Percentiles rank a stretch among this genome's conserved stretches.
Conservation (phyloP, 352 stramenopile species). For the Pythium guiyangense region DNA sequence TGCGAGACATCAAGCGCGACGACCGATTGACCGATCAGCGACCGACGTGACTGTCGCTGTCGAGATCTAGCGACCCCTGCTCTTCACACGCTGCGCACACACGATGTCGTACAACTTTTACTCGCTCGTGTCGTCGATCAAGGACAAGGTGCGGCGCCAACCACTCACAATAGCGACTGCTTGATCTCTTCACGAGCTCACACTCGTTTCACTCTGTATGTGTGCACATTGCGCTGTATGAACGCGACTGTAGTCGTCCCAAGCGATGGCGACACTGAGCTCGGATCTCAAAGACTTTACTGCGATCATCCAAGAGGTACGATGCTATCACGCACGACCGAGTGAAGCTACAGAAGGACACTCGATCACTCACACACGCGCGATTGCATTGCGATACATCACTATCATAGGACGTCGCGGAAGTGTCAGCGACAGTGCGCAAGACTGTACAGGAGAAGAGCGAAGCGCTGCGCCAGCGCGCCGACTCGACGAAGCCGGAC, state of each 20-base stretch:
- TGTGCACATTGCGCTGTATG: background rate
- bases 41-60: too few relatives aligned
- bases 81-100: too few relatives aligned
- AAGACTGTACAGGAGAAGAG: slow-evolving; percentile 52
- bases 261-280: slow-evolving; percentile 69
- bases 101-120: slow-evolving; percentile 44
- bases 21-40: too few relatives aligned
- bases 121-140: slow-evolving; percentile 33
- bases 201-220: background rate
- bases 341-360: background rate
- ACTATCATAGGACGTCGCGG: slow-evolving; percentile 38
- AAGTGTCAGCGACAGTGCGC: slow-evolving; percentile 48
- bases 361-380: background rate
- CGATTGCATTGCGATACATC: background rate
- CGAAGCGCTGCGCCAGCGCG: slow-evolving; percentile 30
- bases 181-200: background rate
- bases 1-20: too few relatives aligned
- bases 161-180: too few relatives aligned
- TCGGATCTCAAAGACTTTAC: slow-evolving; percentile 71
- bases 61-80: too few relatives aligned
- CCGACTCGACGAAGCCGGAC: slow-evolving; percentile 16
- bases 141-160: slow-evolving; percentile 23
- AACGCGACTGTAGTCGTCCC: slow-evolving; percentile 32
- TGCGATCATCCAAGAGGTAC: slow-evolving; percentile 56
- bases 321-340: too few relatives aligned